Conservation (phyloP, 371 early-diverging fungal genomes). For the Mycotypha africana region DNA sequence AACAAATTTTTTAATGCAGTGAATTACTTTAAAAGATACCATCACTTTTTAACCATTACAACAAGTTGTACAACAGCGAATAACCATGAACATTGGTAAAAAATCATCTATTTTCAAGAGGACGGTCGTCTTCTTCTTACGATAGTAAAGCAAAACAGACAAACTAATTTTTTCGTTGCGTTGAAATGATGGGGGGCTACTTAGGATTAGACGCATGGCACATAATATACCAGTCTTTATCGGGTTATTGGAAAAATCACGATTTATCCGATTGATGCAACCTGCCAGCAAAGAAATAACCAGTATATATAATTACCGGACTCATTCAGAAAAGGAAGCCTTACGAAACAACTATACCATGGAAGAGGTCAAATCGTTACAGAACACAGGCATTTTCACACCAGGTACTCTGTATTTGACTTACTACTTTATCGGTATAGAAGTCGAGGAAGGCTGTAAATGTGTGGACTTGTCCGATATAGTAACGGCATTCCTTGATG, state of each 20-base stretch:
- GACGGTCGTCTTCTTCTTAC: too few species aligned
- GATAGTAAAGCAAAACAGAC: too few species aligned
- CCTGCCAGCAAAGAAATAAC: constrained; percentile 14
- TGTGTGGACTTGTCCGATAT: constrained; percentile 1
- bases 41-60: constrained; percentile 20
- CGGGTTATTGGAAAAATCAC: constrained; percentile 14
- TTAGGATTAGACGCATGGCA: constrained; percentile 32
- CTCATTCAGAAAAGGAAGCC: constrained; percentile 12
- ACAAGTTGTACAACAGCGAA: constrained; percentile 15
- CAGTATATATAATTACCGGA: constrained; percentile 5
- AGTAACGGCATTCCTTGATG: constrained; percentile 4
- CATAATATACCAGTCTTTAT: constrained; percentile 22
- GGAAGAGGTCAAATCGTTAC: constrained; percentile 1
- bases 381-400: constrained; percentile 3
- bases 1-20: constrained; percentile 24
- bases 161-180: too few species aligned
- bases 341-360: constrained; percentile 10
- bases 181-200: too few species aligned
- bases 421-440: constrained; percentile 24
- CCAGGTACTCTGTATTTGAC: constrained; percentile 24
- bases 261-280: constrained; percentile 13
- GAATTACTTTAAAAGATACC: constrained; percentile 17
- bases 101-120: not conserved
- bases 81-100: constrained; percentile 38
- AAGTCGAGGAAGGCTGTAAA: constrained; percentile 9